These are phyloP conservation scores for Acer campestre DNA, from an alignment of 345 rosid species.

Conservation along the genomic window DNA sequence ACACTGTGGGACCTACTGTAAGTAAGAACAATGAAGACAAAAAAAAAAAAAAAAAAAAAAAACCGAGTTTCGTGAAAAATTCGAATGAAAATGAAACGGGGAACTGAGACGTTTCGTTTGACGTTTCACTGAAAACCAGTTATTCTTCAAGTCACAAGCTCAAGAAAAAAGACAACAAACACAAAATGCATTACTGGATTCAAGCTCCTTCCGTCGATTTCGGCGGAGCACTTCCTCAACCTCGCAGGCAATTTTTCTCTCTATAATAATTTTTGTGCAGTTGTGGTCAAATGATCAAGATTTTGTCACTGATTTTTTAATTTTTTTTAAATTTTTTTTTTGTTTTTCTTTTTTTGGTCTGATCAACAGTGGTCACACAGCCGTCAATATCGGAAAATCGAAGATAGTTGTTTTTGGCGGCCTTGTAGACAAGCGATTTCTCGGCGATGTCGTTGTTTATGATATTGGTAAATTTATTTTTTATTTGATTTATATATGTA, in stretches of 20 bases:
- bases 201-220: conserved; percentile 84
- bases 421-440: conserved; percentile 77
- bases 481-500: not conserved
- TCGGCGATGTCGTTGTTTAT: conserved; percentile 67
- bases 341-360: not conserved
- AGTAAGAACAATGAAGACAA: no score
- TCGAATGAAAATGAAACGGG: not conserved
- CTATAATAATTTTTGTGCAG: not conserved
- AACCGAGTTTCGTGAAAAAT: not conserved
- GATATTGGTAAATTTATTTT: conserved; percentile 60
- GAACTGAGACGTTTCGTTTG: not conserved
- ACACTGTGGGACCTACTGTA: no score
- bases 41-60: no score
- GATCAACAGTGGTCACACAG: conserved; percentile 77
- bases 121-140: not conserved
- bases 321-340: no score
- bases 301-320: not conserved
- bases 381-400: conserved; percentile 75
- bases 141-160: not conserved
- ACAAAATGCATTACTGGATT: conserved; percentile 86
- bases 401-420: conserved; percentile 91
- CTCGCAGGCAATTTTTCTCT: conserved; percentile 66
- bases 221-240: conserved; percentile 69
- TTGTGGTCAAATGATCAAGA: not conserved
- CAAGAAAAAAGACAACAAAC: not conserved